Percentiles rank a stretch among this genome's conserved stretches.
These are phyloP conservation scores for Hevea brasiliensis DNA, from an alignment of 345 rosid genomes.

Conservation along the genomic window DNA sequence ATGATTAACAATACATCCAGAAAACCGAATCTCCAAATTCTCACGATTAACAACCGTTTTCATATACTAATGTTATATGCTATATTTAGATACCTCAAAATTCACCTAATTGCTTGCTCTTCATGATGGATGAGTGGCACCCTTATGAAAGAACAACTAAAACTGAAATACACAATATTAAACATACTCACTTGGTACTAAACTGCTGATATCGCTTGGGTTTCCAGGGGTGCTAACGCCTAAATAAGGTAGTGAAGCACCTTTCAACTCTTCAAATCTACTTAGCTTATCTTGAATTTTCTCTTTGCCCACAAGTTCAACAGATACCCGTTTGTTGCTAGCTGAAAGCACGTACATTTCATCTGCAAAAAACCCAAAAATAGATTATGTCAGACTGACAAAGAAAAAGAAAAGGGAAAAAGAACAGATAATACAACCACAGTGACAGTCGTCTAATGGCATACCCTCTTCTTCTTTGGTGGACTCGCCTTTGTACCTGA, in stretches of 20 bases:
- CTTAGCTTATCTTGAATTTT: constrained; percentile 76
- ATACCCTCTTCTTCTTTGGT: constrained; percentile 80
- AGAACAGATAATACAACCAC: neutral
- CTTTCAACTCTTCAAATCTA: constrained; percentile 65
- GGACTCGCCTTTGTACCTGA: constrained; percentile 58
- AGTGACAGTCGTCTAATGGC: neutral
- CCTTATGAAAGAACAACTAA: neutral
- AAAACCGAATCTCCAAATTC: neutral
- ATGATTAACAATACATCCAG: neutral
- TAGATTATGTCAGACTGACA: neutral
- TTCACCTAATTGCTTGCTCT: neutral
- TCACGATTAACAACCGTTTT: neutral
- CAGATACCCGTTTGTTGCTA: constrained; percentile 65
- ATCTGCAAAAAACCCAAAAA: constrained; percentile 40
- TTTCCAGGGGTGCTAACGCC: constrained; percentile 74
- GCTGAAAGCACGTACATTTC: constrained; percentile 95
- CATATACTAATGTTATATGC: neutral
- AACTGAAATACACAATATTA: neutral
- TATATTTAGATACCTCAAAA: neutral
- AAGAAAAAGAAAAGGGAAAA: neutral
- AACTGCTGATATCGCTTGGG: constrained; percentile 42
- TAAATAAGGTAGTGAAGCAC: constrained; percentile 67
- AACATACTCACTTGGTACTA: constrained; percentile 58
- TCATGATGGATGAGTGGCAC: neutral
- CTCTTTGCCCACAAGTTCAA: constrained; percentile 77